Percentiles rank a stretch among this genome's conserved stretches.
Conservation (phyloP, 495 filamentous ascomycete genomes). For the Podospora didyma region DNA sequence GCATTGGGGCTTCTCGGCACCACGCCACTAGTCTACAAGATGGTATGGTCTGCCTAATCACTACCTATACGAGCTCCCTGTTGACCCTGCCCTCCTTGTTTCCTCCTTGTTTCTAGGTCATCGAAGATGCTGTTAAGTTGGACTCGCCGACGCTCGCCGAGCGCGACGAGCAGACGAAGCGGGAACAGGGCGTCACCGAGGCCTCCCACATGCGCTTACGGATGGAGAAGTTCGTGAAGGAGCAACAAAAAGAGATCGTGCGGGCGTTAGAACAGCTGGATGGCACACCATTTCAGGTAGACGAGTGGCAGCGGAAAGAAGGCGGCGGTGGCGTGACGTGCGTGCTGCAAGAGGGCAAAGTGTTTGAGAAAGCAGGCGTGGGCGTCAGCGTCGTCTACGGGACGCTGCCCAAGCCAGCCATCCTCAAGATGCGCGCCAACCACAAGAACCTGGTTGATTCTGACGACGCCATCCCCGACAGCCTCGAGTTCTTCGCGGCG, state of each 20-base stretch:
- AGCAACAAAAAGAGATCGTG: constrained; percentile 85
- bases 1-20: constrained; percentile 23
- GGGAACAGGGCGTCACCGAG: constrained; percentile 60
- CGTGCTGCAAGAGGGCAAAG: constrained; percentile 90
- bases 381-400: constrained; percentile 95
- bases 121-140: constrained; percentile 34
- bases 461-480: constrained; percentile 53
- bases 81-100: background rate
- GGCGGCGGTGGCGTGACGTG: constrained; percentile 83
- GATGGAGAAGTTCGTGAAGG: constrained; percentile 93
- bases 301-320: constrained; percentile 83
- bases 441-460: constrained; percentile 80
- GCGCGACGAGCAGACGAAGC: constrained; percentile 61
- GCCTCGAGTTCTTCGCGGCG: constrained; percentile 89
- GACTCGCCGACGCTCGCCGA: constrained; percentile 61
- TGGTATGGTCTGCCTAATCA: constrained; percentile 17
- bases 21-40: constrained; percentile 25
- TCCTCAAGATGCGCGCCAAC: constrained; percentile 89
- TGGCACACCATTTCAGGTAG: constrained; percentile 71
- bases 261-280: constrained; percentile 75
- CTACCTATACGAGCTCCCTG: background rate
- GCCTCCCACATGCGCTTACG: constrained; percentile 92
- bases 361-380: constrained; percentile 98
- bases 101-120: constrained; percentile 26
- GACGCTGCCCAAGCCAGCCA: constrained; percentile 79